These are phyloP conservation scores for Mycena sanguinolenta DNA, from an alignment of 768 basidiomycete species.

Conservation along the genomic window DNA sequence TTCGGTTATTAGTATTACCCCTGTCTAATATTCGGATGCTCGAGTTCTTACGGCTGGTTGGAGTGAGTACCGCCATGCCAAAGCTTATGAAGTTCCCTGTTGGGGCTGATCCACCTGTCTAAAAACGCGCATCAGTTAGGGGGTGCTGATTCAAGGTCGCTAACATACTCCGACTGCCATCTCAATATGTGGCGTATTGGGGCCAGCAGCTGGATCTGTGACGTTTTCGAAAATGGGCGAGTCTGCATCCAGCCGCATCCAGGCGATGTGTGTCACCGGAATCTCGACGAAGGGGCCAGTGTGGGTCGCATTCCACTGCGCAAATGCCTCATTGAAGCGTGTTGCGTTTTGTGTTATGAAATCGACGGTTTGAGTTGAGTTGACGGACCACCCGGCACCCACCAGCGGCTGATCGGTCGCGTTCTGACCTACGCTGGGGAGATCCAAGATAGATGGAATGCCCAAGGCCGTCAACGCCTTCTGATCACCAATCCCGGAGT, in stretches of 20 bases:
- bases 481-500: slow-evolving; percentile 46
- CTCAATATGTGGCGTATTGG: neutral
- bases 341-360: slow-evolving; percentile 31
- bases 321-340: slow-evolving; percentile 19
- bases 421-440: neutral
- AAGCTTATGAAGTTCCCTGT: neutral
- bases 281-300: slow-evolving; percentile 41
- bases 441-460: slow-evolving; percentile 33
- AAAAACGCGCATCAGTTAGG: neutral
- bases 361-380: slow-evolving; percentile 30
- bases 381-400: slow-evolving; percentile 22
- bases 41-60: neutral
- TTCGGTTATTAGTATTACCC: neutral
- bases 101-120: neutral
- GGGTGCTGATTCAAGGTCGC: neutral
- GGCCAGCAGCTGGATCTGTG: neutral
- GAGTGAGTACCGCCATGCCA: neutral
- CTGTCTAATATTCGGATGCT: too few species aligned
- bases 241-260: neutral
- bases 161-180: neutral
- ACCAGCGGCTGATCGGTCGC: neutral
- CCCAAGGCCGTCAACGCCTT: slow-evolving; percentile 27
- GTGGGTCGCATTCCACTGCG: slow-evolving; percentile 39
- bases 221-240: neutral
- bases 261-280: slow-evolving; percentile 6